phyloP scores from a whole-genome alignment of 2,329 filamentous ascomycete genomes.

The Ophiostoma fasciatum region DNA sequence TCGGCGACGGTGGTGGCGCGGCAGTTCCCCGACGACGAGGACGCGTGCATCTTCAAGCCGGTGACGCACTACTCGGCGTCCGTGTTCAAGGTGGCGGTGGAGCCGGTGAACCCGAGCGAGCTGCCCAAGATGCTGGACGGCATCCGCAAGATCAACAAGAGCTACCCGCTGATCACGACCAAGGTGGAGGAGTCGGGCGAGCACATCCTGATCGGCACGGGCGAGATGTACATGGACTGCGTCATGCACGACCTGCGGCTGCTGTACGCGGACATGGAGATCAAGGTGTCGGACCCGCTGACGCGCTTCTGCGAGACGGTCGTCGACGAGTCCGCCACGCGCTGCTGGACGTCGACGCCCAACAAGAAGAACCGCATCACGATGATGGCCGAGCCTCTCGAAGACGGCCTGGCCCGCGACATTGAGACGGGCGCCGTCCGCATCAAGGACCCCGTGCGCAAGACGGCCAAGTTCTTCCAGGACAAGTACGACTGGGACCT shows the following conservation, averaged over 20 bases:
- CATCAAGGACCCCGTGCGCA: slow-evolving; percentile 83
- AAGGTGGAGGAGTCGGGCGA: slow-evolving; percentile 98
- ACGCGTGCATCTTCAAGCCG: slow-evolving; percentile 89
- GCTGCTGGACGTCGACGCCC: slow-evolving; percentile 93
- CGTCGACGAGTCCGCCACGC: slow-evolving; percentile 91
- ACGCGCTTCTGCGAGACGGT: slow-evolving; percentile 97
- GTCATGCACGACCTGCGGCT: slow-evolving; percentile 86
- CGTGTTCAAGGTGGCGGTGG: slow-evolving; percentile 92
- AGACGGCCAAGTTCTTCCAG: slow-evolving; percentile 93
- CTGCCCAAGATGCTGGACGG: slow-evolving; percentile 98
- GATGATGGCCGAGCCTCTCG: slow-evolving; percentile 92
- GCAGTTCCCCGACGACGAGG: slow-evolving; percentile 71
- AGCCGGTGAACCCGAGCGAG: slow-evolving; percentile 95
- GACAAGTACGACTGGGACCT: slow-evolving; percentile 96
- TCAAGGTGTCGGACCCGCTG: slow-evolving; percentile 96
- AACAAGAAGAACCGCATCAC: slow-evolving; percentile 99
- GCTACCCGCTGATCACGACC: slow-evolving; percentile 85
- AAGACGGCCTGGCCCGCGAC: slow-evolving; percentile 86
- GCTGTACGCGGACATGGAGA: slow-evolving; percentile 97
- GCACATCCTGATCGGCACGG: slow-evolving; percentile 86
- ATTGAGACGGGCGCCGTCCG: slow-evolving; percentile 83
- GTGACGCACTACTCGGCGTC: slow-evolving; percentile 93
- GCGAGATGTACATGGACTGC: slow-evolving; percentile 99
- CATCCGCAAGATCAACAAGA: slow-evolving; percentile 92
- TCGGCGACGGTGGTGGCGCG: slow-evolving; percentile 79